Conservation (phyloP, 2,329 filamentous ascomycete species). For the Penicillium psychrosexuale region DNA sequence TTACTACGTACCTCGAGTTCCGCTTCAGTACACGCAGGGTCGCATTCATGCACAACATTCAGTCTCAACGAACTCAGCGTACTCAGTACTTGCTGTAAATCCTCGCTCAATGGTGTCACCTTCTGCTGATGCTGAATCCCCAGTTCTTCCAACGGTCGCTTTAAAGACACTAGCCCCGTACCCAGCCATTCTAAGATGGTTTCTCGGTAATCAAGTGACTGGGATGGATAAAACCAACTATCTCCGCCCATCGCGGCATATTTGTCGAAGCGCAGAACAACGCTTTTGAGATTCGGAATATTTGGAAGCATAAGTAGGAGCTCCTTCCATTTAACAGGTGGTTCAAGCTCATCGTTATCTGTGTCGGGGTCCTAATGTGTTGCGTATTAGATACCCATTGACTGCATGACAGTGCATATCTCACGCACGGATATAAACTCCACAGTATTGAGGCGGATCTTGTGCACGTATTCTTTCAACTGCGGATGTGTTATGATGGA, state of each 20-base stretch:
- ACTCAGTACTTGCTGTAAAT: not conserved
- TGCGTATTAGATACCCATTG: not conserved
- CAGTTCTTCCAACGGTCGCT: not conserved
- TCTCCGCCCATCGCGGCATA: not conserved
- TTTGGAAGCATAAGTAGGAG: not conserved
- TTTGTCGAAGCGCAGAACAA: constrained; percentile 1
- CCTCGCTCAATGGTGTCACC: not conserved
- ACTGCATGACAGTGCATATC: no score
- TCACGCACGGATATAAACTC: not conserved
- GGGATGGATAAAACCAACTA: not conserved
- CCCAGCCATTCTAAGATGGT: not conserved
- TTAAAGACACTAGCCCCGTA: not conserved
- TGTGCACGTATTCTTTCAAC: not conserved
- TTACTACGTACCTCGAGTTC: not conserved
- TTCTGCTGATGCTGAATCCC: constrained; percentile 1
- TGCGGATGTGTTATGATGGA: not conserved
- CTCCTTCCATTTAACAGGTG: not conserved
- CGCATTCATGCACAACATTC: not conserved
- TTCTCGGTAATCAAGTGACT: not conserved
- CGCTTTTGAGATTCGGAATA: not conserved
- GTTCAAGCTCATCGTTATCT: not conserved
- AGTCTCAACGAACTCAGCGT: not conserved
- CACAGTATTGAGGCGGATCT: not conserved
- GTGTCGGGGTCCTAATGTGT: not conserved
- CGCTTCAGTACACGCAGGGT: not conserved